Conservation (phyloP, 345 rosid genomes). For the Viola odorata region DNA sequence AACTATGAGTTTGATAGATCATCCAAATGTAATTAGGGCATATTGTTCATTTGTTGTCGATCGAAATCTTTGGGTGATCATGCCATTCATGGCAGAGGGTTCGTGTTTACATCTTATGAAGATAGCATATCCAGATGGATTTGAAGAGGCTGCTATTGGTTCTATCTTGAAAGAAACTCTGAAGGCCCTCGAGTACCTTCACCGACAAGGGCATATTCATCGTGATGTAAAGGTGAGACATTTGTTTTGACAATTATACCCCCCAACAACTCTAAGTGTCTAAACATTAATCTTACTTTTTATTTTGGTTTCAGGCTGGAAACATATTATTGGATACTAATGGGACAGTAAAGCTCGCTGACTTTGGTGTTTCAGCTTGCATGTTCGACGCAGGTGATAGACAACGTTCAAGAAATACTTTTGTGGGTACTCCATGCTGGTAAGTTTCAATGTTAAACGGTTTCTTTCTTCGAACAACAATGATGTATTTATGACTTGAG, state of each 20-base stretch:
- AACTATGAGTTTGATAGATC: conserved; percentile 96
- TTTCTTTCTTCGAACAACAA: conserved; percentile 1
- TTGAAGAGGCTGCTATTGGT: conserved; percentile 91
- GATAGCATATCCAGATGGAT: conserved; percentile 84
- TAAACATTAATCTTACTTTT: conserved; percentile 4
- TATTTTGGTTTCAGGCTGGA: conserved; percentile 65
- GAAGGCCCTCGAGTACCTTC: conserved; percentile 92
- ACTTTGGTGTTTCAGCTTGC: conserved; percentile 98
- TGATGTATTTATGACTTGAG: not conserved
- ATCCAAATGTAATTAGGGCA: conserved; percentile 85
- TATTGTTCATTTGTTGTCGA: conserved; percentile 91
- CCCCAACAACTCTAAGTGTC: not conserved
- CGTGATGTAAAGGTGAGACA: conserved; percentile 87
- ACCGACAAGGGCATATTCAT: conserved; percentile 94
- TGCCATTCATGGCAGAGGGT: conserved; percentile 99
- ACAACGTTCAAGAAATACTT: conserved; percentile 90
- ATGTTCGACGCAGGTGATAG: conserved; percentile 96
- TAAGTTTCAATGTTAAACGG: conserved; percentile 18
- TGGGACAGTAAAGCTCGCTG: conserved; percentile 92
- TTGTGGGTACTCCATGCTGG: conserved; percentile 99
- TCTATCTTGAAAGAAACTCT: conserved; percentile 92
- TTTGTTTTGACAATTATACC: not conserved
- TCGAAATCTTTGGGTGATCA: conserved; percentile 83
- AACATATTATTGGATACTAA: conserved; percentile 77
- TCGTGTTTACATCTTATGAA: conserved; percentile 97